Conservation (phyloP, 148 eudicot genomes). For the Hydrangea macrophylla region DNA sequence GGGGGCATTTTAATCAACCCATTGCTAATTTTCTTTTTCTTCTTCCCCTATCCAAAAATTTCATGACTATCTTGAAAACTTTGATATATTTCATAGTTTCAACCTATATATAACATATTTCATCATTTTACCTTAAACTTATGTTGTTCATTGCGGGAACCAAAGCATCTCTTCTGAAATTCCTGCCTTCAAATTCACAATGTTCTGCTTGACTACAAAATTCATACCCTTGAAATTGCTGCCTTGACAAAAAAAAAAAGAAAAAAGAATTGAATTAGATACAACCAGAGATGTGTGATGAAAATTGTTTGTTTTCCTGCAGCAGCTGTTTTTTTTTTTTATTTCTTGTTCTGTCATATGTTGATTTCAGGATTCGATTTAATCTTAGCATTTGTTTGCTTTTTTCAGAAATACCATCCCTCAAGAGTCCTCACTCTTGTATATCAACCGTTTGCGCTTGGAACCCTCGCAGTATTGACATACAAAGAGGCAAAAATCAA, state of each 20-base stretch:
- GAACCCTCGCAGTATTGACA: constrained; percentile 27
- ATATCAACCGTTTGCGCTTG: constrained; percentile 46
- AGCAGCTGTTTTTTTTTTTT: not conserved
- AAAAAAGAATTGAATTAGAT: no score
- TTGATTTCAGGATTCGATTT: no score
- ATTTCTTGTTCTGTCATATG: no score
- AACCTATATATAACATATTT: not conserved
- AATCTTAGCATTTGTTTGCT: not conserved
- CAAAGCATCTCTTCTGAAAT: not conserved
- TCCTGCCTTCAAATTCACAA: not conserved
- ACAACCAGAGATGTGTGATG: not conserved
- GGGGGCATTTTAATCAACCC: not conserved
- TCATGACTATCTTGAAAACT: not conserved
- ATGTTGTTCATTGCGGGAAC: no score
- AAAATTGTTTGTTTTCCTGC: not conserved
- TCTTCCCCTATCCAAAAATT: no score
- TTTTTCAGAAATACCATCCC: constrained; percentile 41
- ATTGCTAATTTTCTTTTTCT: not conserved
- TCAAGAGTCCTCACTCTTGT: constrained; percentile 42
- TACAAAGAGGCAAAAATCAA: constrained; percentile 42
- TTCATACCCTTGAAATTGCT: not conserved
- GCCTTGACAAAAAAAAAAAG: no score
- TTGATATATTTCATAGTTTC: not conserved
- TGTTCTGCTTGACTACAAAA: not conserved
- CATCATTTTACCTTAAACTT: no score